Percentiles rank a stretch among this genome's conserved stretches.
Evolutionary conservation across 805 yeast genomes (phyloP).

Genomic region (Candida glaebosa): DNA sequence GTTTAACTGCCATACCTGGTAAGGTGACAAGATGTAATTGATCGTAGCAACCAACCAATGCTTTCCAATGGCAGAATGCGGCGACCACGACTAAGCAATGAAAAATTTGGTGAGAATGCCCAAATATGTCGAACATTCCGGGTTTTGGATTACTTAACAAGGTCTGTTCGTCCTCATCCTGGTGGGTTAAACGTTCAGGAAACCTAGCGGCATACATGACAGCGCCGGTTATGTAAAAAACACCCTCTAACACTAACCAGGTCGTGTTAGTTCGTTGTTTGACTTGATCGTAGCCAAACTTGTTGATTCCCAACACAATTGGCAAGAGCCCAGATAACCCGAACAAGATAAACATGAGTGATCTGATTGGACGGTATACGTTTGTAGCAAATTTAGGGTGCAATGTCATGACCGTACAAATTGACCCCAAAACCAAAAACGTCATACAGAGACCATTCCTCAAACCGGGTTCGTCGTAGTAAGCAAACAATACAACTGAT

Average conservation of each 20-base stretch:
- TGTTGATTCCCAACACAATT: slow-evolving; percentile 47
- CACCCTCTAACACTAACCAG: slow-evolving; percentile 69
- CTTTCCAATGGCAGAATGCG: slow-evolving; percentile 69
- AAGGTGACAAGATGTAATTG: slow-evolving; percentile 34
- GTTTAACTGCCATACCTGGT: slow-evolving; percentile 2
- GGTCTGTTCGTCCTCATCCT: slow-evolving; percentile 16
- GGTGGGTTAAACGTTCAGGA: slow-evolving; percentile 60
- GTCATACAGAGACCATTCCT: slow-evolving; percentile 40
- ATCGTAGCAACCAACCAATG: slow-evolving; percentile 54
- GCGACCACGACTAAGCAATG: slow-evolving; percentile 77
- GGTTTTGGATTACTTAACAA: slow-evolving; percentile 11
- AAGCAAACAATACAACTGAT: slow-evolving; percentile 35
- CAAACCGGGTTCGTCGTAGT: slow-evolving; percentile 40
- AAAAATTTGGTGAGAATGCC: slow-evolving; percentile 84
- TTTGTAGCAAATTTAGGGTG: slow-evolving; percentile 64
- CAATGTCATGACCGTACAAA: slow-evolving; percentile 63
- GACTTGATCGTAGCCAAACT: slow-evolving; percentile 50
- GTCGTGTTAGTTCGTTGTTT: slow-evolving; percentile 49
- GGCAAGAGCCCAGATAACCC: slow-evolving; percentile 80
- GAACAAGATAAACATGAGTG: slow-evolving; percentile 72
- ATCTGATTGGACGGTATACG: slow-evolving; percentile 72
- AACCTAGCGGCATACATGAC: slow-evolving; percentile 69
- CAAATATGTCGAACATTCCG: slow-evolving; percentile 57
- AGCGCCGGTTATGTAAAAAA: slow-evolving; percentile 77
- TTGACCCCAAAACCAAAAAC: slow-evolving; percentile 52